A percentile compares a stretch with the other conserved stretches of the same genome.
These are phyloP conservation scores for Gentiana dahurica DNA, from an alignment of 257 asterid genomes.

Conservation along the genomic window DNA sequence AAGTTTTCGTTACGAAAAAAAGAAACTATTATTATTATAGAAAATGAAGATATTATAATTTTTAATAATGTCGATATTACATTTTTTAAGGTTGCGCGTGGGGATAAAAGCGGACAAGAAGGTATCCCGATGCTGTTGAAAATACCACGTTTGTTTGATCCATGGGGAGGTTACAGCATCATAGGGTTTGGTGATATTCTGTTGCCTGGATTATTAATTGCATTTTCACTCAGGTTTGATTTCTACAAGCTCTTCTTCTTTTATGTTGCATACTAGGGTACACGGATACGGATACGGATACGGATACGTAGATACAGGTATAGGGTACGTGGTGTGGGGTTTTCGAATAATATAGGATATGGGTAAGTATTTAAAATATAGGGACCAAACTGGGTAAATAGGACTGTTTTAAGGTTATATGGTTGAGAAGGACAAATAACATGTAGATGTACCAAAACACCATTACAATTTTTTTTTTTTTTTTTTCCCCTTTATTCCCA, in stretches of 20 bases:
- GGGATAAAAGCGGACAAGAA: slow-evolving; percentile 81
- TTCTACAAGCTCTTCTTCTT: slow-evolving; percentile 3
- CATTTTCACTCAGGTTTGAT: slow-evolving; percentile 71
- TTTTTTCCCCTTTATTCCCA: no score
- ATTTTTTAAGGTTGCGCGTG: slow-evolving; percentile 72
- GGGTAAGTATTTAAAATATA: no score
- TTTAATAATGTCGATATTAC: slow-evolving; percentile 6
- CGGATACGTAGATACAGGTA: no score
- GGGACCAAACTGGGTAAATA: no score
- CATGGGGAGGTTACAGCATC: slow-evolving; percentile 97
- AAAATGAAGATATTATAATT: slow-evolving; percentile 5
- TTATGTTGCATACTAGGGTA: no score
- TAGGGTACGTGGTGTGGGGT: no score
- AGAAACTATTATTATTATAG: neutral
- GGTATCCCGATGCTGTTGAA: slow-evolving; percentile 88
- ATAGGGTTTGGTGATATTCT: slow-evolving; percentile 89
- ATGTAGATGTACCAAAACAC: no score
- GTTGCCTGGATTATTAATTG: slow-evolving; percentile 70
- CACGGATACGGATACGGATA: no score
- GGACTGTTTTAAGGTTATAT: no score
- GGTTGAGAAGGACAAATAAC: no score
- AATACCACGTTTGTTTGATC: slow-evolving; percentile 84
- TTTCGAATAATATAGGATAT: no score
- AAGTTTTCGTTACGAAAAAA: slow-evolving; percentile 17
- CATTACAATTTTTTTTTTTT: no score